Percentiles rank a stretch among this genome's conserved stretches.
Evolutionary conservation across 805 yeast species (phyloP).

Genomic region (Saturnispora galanensis): DNA sequence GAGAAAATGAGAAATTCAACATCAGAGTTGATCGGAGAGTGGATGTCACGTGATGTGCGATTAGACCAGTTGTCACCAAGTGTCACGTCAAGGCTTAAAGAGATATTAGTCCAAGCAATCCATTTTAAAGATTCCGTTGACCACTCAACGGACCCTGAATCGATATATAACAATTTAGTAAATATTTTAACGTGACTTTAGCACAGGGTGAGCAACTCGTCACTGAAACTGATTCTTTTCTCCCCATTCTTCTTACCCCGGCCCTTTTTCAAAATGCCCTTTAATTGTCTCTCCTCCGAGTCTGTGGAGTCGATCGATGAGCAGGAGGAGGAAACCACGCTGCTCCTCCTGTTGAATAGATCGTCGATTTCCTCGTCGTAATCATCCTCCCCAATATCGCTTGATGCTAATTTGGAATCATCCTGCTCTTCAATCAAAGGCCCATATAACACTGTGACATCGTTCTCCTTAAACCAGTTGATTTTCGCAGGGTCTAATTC

Average conservation of each 20-base stretch:
- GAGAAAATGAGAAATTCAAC: not conserved
- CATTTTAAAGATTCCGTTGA: not conserved
- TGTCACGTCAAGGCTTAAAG: not conserved
- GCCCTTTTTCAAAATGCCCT: constrained; percentile 1
- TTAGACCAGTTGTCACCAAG: not conserved
- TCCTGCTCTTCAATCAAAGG: constrained; percentile 27
- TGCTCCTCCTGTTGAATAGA: constrained; percentile 1
- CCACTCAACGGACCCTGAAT: not conserved
- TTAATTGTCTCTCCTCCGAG: not conserved
- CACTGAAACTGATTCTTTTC: constrained; percentile 2
- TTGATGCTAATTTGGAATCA: not conserved
- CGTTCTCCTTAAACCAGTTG: constrained; percentile 47
- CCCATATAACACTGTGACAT: constrained; percentile 46
- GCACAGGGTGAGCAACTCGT: not conserved
- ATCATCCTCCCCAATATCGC: not conserved
- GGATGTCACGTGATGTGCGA: not conserved
- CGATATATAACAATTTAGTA: not conserved
- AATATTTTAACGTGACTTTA: not conserved
- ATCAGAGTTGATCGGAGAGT: not conserved
- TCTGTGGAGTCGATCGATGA: not conserved
- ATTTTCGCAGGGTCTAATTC: constrained; percentile 36
- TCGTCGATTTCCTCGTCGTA: constrained; percentile 1
- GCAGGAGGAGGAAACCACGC: not conserved
- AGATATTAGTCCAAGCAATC: not conserved
- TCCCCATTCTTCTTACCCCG: not conserved